Evolutionary conservation across 2,329 filamentous ascomycete species (phyloP).

Genomic region (Pyrenochaeta sp.): DNA sequence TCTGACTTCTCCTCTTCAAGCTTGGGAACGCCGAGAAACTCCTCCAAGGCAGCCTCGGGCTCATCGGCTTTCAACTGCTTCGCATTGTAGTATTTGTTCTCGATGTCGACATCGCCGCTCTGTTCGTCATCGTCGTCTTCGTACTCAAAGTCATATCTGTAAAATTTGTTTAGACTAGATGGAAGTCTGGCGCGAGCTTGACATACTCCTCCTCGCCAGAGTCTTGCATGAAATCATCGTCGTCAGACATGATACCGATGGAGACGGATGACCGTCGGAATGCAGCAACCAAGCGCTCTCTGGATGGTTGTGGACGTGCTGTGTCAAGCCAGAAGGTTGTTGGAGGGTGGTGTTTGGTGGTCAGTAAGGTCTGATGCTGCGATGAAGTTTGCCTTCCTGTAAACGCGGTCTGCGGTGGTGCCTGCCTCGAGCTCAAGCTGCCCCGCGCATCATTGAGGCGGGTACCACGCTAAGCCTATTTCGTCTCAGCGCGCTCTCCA

Average conservation of each 20-base stretch:
- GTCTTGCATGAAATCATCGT: constrained; percentile 94
- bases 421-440: too few relatives aligned
- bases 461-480: too few relatives aligned
- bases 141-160: constrained; percentile 93
- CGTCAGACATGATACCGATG: constrained; percentile 71
- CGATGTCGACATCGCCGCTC: constrained; percentile 88
- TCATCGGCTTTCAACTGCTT: constrained; percentile 93
- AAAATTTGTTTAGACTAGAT: constrained; percentile 27
- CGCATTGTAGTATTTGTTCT: constrained; percentile 99
- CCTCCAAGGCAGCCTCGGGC: constrained; percentile 85
- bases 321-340: not conserved
- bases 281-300: too few relatives aligned
- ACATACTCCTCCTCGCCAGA: constrained; percentile 84
- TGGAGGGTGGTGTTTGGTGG: too few relatives aligned
- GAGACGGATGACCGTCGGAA: too few relatives aligned
- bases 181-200: not conserved
- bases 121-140: constrained; percentile 93
- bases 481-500: too few relatives aligned
- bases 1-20: constrained; percentile 92
- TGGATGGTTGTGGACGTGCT: too few relatives aligned
- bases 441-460: too few relatives aligned
- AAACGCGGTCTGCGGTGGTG: too few relatives aligned
- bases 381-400: too few relatives aligned
- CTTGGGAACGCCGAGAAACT: constrained; percentile 87
- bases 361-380: too few relatives aligned